Evolutionary conservation across 495 filamentous ascomycete species (phyloP).

Genomic region (Xylaria curta): DNA sequence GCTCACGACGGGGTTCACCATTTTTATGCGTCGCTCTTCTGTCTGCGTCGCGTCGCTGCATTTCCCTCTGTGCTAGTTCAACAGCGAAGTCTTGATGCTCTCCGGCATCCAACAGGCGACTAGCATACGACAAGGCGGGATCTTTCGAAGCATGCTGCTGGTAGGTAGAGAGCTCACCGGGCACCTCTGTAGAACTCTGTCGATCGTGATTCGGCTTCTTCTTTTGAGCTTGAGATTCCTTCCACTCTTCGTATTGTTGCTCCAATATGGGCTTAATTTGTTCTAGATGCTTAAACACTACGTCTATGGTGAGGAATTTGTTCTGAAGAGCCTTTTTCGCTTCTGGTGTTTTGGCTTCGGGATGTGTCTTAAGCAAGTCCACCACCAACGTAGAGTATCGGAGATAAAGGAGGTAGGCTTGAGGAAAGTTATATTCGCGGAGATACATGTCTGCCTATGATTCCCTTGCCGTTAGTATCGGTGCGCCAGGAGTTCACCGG

Average conservation of each 20-base stretch:
- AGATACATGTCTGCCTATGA: slow-evolving; percentile 70
- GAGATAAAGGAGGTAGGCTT: slow-evolving; percentile 85
- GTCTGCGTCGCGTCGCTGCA: slow-evolving; percentile 68
- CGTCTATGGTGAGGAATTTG: slow-evolving; percentile 35
- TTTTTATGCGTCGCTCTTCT: slow-evolving; percentile 61
- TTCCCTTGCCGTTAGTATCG: slow-evolving; percentile 21
- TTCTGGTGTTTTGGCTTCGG: slow-evolving; percentile 65
- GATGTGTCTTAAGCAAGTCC: slow-evolving; percentile 65
- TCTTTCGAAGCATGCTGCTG: slow-evolving; percentile 52
- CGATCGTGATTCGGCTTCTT: slow-evolving; percentile 20
- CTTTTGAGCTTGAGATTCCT: slow-evolving; percentile 30
- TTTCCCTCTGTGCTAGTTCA: slow-evolving; percentile 74
- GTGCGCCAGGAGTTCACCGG: background rate
- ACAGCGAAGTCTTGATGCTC: slow-evolving; percentile 80
- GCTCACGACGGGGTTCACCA: slow-evolving; percentile 60
- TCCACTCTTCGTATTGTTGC: slow-evolving; percentile 44
- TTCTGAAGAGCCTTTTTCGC: slow-evolving; percentile 32
- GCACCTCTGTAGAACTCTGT: slow-evolving; percentile 23
- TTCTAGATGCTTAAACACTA: slow-evolving; percentile 61
- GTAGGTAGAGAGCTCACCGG: slow-evolving; percentile 31
- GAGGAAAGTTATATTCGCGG: slow-evolving; percentile 81
- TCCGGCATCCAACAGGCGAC: slow-evolving; percentile 65
- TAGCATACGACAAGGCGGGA: slow-evolving; percentile 52
- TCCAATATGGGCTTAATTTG: slow-evolving; percentile 55
- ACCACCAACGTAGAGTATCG: slow-evolving; percentile 78